These are phyloP conservation scores for Xylaria castorea DNA, from an alignment of 495 filamentous ascomycete genomes.

Conservation along the genomic window DNA sequence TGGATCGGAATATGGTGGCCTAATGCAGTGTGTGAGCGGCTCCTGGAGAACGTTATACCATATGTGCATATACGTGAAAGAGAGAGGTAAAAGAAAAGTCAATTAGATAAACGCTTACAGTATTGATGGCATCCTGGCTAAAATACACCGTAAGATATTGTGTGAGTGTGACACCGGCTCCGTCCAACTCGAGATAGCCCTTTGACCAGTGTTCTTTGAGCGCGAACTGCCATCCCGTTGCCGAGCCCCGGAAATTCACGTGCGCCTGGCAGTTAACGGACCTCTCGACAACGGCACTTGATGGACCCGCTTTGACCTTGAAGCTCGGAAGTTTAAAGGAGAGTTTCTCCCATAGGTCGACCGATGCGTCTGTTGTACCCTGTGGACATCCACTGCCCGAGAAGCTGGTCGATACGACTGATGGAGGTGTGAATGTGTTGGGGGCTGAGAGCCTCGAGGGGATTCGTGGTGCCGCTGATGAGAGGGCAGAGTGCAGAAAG, in stretches of 20 bases:
- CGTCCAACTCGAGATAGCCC: conserved; percentile 8
- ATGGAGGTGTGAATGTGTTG: not conserved
- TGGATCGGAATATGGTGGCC: conserved; percentile 11
- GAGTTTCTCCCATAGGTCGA: conserved; percentile 3
- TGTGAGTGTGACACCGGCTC: conserved; percentile 7
- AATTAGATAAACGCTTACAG: not conserved
- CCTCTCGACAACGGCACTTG: not conserved
- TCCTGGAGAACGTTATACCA: not conserved
- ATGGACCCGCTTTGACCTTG: conserved; percentile 6
- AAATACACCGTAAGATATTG: conserved; percentile 21
- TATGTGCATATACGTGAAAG: not conserved
- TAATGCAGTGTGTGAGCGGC: not conserved
- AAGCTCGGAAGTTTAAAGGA: conserved; percentile 10
- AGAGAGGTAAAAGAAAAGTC: too few species aligned
- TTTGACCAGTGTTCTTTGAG: conserved; percentile 19
- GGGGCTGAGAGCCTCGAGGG: not conserved
- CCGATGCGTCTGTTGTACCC: conserved; percentile 8
- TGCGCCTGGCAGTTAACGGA: conserved; percentile 16
- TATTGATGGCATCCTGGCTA: conserved; percentile 11
- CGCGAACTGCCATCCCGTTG: conserved; percentile 20
- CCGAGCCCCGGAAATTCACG: not conserved
- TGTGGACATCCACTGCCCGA: conserved; percentile 20
- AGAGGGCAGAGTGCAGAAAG: not conserved
- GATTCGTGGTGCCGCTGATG: not conserved
- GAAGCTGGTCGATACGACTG: conserved; percentile 5